Percentiles rank a stretch among this genome's conserved stretches.
phyloP scores from a whole-genome alignment of 768 basidiomycete species.

The Boletus barrowsii region DNA sequence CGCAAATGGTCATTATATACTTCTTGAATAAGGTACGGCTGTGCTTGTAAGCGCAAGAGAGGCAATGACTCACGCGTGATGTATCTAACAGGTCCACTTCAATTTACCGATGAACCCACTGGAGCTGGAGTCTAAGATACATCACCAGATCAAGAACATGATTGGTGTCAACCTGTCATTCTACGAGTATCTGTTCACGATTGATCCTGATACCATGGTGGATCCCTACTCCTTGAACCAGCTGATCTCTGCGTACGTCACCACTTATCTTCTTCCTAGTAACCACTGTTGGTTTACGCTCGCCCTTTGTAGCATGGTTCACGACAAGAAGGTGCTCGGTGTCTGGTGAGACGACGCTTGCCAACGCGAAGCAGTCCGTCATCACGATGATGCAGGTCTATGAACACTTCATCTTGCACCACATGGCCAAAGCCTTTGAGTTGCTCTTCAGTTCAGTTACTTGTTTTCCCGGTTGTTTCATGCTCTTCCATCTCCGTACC shows the following conservation, averaged over 20 bases:
- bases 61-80: background rate
- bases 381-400: conserved; percentile 99
- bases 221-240: conserved; percentile 85
- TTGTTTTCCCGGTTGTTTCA: conserved; percentile 98
- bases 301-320: conserved; percentile 74
- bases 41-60: background rate
- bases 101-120: conserved; percentile 94
- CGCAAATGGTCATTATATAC: conserved; percentile 94
- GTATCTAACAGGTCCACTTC: conserved; percentile 76
- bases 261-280: background rate
- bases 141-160: conserved; percentile 99
- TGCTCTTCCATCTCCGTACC: conserved; percentile 91
- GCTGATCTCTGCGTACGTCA: conserved; percentile 85
- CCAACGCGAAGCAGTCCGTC: conserved; percentile 92
- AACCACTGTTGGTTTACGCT: background rate
- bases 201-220: conserved; percentile 95
- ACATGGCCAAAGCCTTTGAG: conserved; percentile 98
- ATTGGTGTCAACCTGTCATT: conserved; percentile 99
- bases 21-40: conserved; percentile 88
- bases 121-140: conserved; percentile 98
- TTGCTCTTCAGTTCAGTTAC: conserved; percentile 96
- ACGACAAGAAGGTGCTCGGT: conserved; percentile 91
- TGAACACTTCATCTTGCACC: conserved; percentile 99
- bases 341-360: conserved; percentile 93
- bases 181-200: conserved; percentile 93